These are phyloP conservation scores for Capsella bursapastoris DNA, from an alignment of 345 rosid species.

Conservation along the genomic window DNA sequence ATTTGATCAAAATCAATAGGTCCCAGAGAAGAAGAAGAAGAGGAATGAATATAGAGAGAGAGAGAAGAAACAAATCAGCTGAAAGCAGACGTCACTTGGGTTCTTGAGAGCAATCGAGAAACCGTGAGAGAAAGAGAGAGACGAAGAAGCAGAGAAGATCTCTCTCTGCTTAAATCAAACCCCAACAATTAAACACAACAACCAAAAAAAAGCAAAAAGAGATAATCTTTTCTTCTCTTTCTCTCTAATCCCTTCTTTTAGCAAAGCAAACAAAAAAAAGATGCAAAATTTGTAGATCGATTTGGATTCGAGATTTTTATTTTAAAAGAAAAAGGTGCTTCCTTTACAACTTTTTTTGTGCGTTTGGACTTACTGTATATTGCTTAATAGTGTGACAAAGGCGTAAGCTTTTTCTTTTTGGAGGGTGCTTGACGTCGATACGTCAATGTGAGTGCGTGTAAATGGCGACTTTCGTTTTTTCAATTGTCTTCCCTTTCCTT, in stretches of 20 bases:
- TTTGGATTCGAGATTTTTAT: conserved; percentile 18
- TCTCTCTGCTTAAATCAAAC: conserved; percentile 25
- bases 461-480: conserved; percentile 1
- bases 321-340: background rate
- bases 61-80: conserved; percentile 29
- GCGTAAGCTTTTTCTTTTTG: conserved; percentile 28
- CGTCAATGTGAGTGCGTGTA: conserved; percentile 26
- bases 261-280: background rate
- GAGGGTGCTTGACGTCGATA: conserved; percentile 26
- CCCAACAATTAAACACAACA: background rate
- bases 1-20: conserved; percentile 36
- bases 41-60: background rate
- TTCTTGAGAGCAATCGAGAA: conserved; percentile 22
- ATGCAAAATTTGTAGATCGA: conserved; percentile 26
- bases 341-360: background rate
- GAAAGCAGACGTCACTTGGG: conserved; percentile 39
- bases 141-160: conserved; percentile 39
- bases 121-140: conserved; percentile 27
- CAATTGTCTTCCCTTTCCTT: background rate
- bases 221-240: conserved; percentile 37
- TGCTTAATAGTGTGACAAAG: conserved; percentile 18
- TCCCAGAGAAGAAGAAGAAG: conserved; percentile 10
- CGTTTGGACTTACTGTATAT: conserved; percentile 25
- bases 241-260: conserved; percentile 27
- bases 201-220: background rate